These are phyloP conservation scores for Penicillium sp. DNA, from an alignment of 2,329 filamentous ascomycete genomes.

Conservation along the genomic window DNA sequence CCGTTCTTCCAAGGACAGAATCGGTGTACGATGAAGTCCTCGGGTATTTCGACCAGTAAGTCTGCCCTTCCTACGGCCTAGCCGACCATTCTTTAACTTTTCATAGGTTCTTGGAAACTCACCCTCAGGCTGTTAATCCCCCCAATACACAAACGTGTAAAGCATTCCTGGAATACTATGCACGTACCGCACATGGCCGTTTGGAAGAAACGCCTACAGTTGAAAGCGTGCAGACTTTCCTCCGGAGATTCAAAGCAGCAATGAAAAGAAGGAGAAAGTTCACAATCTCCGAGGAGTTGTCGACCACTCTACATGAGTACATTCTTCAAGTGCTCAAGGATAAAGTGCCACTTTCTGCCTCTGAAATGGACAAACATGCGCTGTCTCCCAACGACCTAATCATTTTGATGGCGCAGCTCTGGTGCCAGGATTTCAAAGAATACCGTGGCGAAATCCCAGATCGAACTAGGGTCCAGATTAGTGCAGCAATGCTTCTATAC, in stretches of 20 bases:
- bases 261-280: conserved; percentile 1
- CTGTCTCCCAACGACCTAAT: conserved; percentile 16
- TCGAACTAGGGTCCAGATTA: conserved; percentile 11
- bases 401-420: conserved; percentile 17
- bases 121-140: conserved; percentile 1
- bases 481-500: conserved; percentile 14
- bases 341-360: neutral
- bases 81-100: neutral
- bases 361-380: conserved; percentile 14
- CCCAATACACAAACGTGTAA: neutral
- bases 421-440: conserved; percentile 14
- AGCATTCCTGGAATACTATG: neutral
- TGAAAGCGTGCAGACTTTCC: neutral
- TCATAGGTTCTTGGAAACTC: neutral
- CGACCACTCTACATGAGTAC: neutral
- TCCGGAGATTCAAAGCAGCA: neutral
- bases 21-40: neutral
- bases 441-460: conserved; percentile 10
- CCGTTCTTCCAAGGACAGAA: neutral
- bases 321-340: conserved; percentile 1
- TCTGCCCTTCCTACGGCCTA: neutral
- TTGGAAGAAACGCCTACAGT: conserved; percentile 1
- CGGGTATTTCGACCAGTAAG: neutral
- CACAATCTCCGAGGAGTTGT: conserved; percentile 1
- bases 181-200: neutral